phyloP scores from a whole-genome alignment of 306 rosid species.

The Potentilla sterilis region DNA sequence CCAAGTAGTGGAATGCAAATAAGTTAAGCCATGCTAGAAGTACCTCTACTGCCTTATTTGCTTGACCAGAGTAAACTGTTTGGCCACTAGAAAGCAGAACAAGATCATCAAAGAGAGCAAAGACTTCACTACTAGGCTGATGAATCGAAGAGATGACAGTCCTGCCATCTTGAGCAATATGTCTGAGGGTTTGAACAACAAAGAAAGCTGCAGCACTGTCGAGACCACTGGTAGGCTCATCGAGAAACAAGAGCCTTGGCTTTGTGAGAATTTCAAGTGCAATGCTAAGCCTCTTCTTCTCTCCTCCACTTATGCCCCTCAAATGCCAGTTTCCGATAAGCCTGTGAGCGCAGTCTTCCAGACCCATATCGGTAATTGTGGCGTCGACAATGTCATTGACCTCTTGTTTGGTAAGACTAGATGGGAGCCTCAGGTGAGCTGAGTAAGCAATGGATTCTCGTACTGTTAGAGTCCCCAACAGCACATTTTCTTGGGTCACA shows the following conservation, averaged over 20 bases:
- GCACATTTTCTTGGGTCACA: slow-evolving; percentile 83
- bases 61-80: slow-evolving; percentile 70
- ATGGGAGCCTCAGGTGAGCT: slow-evolving; percentile 78
- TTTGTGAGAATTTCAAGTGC: slow-evolving; percentile 88
- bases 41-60: slow-evolving; percentile 74
- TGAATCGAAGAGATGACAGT: slow-evolving; percentile 86
- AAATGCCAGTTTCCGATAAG: slow-evolving; percentile 81
- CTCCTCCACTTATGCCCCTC: slow-evolving; percentile 93
- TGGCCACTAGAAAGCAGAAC: slow-evolving; percentile 84
- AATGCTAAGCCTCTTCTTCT: slow-evolving; percentile 84
- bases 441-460: slow-evolving; percentile 82
- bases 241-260: slow-evolving; percentile 78
- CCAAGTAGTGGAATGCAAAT: neutral
- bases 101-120: slow-evolving; percentile 90
- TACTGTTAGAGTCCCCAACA: slow-evolving; percentile 82
- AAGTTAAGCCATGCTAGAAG: neutral
- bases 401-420: slow-evolving; percentile 53
- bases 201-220: slow-evolving; percentile 95
- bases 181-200: slow-evolving; percentile 73
- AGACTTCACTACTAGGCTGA: slow-evolving; percentile 94
- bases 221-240: slow-evolving; percentile 91
- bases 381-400: slow-evolving; percentile 52
- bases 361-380: slow-evolving; percentile 76
- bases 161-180: slow-evolving; percentile 71
- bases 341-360: slow-evolving; percentile 71